These are phyloP conservation scores for Albizia julibrissin DNA, from an alignment of 306 rosid genomes.

Conservation along the genomic window DNA sequence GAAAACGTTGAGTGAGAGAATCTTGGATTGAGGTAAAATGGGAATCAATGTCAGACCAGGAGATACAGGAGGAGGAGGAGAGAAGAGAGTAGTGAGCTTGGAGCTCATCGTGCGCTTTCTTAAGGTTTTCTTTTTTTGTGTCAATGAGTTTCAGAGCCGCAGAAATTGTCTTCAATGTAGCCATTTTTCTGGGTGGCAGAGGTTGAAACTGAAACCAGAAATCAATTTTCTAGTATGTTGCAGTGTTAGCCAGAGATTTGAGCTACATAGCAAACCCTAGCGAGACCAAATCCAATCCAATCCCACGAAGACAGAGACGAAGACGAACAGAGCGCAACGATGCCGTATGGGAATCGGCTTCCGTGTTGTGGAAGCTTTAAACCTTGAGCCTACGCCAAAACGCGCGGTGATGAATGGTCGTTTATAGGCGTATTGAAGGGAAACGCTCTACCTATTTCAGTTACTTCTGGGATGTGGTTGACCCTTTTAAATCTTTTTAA, in stretches of 20 bases:
- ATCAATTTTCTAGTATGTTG: neutral
- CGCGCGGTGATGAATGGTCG: neutral
- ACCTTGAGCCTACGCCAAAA: neutral
- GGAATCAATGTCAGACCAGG: slow-evolving; percentile 69
- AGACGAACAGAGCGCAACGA: neutral
- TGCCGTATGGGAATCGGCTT: neutral
- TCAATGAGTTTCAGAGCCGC: slow-evolving; percentile 56
- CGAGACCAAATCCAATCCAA: neutral
- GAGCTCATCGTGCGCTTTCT: slow-evolving; percentile 70
- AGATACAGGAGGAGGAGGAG: slow-evolving; percentile 50
- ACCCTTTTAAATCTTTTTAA: too few relatives aligned
- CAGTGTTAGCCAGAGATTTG: neutral
- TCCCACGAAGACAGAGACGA: neutral
- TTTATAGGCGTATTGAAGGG: neutral
- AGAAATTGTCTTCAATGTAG: slow-evolving; percentile 50
- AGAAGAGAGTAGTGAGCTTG: slow-evolving; percentile 50
- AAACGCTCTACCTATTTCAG: too few relatives aligned
- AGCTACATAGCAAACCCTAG: neutral
- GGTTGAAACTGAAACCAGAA: neutral
- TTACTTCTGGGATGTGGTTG: too few relatives aligned
- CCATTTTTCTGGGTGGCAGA: slow-evolving; percentile 35
- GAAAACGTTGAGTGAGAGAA: slow-evolving; percentile 53
- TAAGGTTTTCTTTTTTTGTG: slow-evolving; percentile 59
- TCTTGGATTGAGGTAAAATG: slow-evolving; percentile 57
- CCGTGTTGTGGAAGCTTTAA: neutral